These are phyloP conservation scores for Castanea sativa DNA, from an alignment of 306 rosid genomes.

Conservation along the genomic window DNA sequence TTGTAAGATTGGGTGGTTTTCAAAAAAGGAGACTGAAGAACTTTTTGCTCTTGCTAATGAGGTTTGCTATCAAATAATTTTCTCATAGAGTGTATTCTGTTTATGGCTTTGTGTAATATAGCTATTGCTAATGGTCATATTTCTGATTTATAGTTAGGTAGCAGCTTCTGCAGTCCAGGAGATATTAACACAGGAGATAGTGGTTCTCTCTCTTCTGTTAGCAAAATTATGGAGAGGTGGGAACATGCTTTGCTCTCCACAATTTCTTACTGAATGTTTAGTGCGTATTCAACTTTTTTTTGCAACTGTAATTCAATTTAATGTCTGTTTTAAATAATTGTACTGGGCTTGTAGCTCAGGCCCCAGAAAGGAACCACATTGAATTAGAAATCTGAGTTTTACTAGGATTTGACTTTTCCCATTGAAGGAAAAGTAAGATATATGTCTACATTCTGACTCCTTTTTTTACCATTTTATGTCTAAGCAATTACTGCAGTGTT, in stretches of 20 bases:
- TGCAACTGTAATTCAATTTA: not conserved
- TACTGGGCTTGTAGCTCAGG: not conserved
- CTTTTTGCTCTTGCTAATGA: slow-evolving; percentile 49
- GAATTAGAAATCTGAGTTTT: not conserved
- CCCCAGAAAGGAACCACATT: not conserved
- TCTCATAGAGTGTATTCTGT: not conserved
- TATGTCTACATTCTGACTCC: not conserved
- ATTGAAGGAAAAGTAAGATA: not conserved
- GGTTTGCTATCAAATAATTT: slow-evolving; percentile 42
- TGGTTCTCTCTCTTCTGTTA: slow-evolving; percentile 33
- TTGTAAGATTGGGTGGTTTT: slow-evolving; percentile 77
- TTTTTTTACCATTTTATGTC: not conserved
- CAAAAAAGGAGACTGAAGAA: slow-evolving; percentile 54
- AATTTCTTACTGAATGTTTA: not conserved
- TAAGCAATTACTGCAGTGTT: not conserved
- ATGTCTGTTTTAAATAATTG: not conserved
- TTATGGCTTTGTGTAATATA: not conserved
- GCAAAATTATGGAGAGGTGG: slow-evolving; percentile 65
- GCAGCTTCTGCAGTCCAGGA: slow-evolving; percentile 45
- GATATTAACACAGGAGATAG: slow-evolving; percentile 32
- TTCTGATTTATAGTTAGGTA: slow-evolving; percentile 44
- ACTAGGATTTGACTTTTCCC: not conserved
- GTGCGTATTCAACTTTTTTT: not conserved
- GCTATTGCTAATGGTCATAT: slow-evolving; percentile 22
- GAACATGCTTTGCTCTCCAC: slow-evolving; percentile 14